A percentile compares a stretch with the other conserved stretches of the same genome.
phyloP scores from a whole-genome alignment of 2,329 filamentous ascomycete genomes.

The Rutstroemia sp. region DNA sequence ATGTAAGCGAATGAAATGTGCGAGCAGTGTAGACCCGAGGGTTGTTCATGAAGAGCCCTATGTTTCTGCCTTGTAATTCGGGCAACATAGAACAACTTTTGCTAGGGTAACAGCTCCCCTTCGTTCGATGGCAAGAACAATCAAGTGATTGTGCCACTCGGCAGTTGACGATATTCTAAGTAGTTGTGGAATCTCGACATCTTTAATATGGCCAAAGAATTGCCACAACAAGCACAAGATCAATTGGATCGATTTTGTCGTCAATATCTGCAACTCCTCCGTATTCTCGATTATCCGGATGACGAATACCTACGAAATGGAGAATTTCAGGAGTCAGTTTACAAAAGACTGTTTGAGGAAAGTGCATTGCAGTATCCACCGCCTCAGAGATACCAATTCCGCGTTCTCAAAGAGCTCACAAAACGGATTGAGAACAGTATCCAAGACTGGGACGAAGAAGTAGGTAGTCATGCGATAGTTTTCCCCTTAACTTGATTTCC shows the following conservation, averaged over 20 bases:
- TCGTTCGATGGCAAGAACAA: background rate
- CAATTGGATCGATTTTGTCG: conserved; percentile 50
- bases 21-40: conserved; percentile 10
- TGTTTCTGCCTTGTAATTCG: conserved; percentile 11
- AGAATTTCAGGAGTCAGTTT: conserved; percentile 59
- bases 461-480: conserved; percentile 41
- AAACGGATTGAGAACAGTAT: conserved; percentile 66
- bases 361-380: conserved; percentile 49
- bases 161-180: background rate
- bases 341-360: conserved; percentile 57
- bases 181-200: background rate
- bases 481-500: conserved; percentile 7
- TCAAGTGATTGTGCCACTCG: background rate
- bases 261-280: conserved; percentile 75
- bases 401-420: conserved; percentile 67
- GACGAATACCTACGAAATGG: conserved; percentile 49
- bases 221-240: conserved; percentile 16
- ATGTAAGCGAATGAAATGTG: conserved; percentile 15
- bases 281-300: conserved; percentile 56
- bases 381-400: conserved; percentile 61
- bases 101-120: background rate
- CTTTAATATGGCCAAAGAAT: background rate
- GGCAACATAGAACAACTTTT: background rate
- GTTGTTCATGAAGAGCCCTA: conserved; percentile 13
- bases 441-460: conserved; percentile 77